Percentiles rank a stretch among this genome's conserved stretches.
These are phyloP conservation scores for Aristolochia fimbriata DNA, from an alignment of 164 flowering plant genomes.

Conservation along the genomic window DNA sequence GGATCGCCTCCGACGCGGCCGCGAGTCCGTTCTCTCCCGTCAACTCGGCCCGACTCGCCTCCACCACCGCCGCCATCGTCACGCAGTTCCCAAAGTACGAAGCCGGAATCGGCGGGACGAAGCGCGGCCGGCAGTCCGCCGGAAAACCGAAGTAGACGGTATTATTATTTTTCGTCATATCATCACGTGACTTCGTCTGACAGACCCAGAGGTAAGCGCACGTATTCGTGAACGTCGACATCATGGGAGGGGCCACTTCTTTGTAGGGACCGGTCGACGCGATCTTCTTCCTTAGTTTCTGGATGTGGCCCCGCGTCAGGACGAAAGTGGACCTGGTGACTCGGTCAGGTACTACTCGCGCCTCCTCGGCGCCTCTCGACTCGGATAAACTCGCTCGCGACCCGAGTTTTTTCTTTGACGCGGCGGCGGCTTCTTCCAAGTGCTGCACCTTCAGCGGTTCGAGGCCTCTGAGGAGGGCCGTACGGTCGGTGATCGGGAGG, in stretches of 20 bases:
- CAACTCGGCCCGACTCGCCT: conserved; percentile 7
- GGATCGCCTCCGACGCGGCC: conserved; percentile 16
- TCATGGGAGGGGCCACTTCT: too few species aligned
- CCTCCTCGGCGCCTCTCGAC: too few species aligned
- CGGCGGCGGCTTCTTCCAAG: background rate
- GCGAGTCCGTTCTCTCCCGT: conserved; percentile 23
- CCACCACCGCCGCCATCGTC: background rate
- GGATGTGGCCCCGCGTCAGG: background rate
- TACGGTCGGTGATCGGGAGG: conserved; percentile 1
- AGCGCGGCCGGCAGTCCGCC: conserved; percentile 25
- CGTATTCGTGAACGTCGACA: conserved; percentile 13
- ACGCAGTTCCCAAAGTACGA: conserved; percentile 48
- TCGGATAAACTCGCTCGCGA: background rate
- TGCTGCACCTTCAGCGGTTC: background rate
- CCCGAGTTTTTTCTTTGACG: background rate
- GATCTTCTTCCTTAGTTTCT: conserved; percentile 1
- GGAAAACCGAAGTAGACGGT: conserved; percentile 17
- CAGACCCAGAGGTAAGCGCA: conserved; percentile 38
- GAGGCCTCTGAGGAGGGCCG: too few species aligned
- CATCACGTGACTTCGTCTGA: conserved; percentile 13
- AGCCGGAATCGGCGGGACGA: conserved; percentile 18
- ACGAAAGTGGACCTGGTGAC: conserved; percentile 5
- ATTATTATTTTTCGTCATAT: too few species aligned
- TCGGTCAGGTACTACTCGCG: too few species aligned
- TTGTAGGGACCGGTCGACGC: background rate